Base-by-base conservation (phyloP, 2,329 filamentous ascomycete genomes). In the Sporothrix curviconia region DNA sequence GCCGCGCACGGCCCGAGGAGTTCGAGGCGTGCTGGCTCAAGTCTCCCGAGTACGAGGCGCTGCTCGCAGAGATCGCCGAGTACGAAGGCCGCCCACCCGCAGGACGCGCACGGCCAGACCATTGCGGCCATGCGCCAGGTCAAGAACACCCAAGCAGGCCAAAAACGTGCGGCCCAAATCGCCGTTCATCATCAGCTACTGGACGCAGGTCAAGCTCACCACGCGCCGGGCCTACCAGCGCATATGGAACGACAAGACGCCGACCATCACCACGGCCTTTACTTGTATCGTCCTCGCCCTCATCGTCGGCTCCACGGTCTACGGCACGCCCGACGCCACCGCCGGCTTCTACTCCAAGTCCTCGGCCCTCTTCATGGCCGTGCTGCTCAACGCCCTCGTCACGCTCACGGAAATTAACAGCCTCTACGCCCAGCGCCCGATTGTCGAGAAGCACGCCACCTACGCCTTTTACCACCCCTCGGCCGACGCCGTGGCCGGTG, bases 391-490 rank as follows among this genome's bases (percentile, higher is more conserved):
- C 70, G 90, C 89, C 40, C 92, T 95, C 66, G 80, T 85, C 62
- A 88, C 84, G 68, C 86, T 87, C 55, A 79, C 92, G 37, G 90
- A 94, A 78, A 94, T 96, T 68, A 72, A 94, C 37, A 90, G 88
- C 0, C 79, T 96, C 7, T 96, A 94, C 68, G 83, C 89, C 1
- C 90, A 96, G 80, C 86, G 92, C 36, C 87, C 89, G 1, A 95
- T 96, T 64, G 90, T 96, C 61, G 90, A 96, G 68, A 96, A 96
- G 69, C 92, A 96, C 65, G 76, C 80, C 56, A 84, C 87, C 59
- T 96, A 95, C 68, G 90, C 91, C n/a, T 78, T 96, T n/a, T 95
- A 96, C 66, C 91, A 95, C 65, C 90, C 92, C 0, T 90, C 87
- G 12, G 87, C 90, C 15, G 90, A 96, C 76, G 89, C 90, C 14